A percentile compares a stretch with the other conserved stretches of the same genome.
Evolutionary conservation across 2,329 filamentous ascomycete genomes (phyloP).

Genomic region (Colletotrichum horii): DNA sequence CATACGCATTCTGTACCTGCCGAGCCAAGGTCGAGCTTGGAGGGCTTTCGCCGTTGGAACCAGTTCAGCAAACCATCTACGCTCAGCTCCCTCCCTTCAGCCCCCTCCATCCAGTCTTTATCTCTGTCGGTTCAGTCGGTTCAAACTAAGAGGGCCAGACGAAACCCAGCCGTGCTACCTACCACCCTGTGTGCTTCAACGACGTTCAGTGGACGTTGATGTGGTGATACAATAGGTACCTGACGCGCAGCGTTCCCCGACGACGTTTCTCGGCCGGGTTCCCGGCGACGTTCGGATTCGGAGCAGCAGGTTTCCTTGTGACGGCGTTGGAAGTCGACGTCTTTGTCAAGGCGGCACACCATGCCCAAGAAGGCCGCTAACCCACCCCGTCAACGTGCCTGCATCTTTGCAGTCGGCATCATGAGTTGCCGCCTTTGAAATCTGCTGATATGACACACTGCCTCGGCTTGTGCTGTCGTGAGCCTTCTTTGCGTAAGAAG

Average conservation of each 20-base stretch:
- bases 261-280: slow-evolving; percentile 1
- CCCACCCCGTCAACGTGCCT: not conserved
- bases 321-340: not conserved
- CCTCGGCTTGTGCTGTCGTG: not conserved
- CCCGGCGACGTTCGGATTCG: not conserved
- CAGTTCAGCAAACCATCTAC: not conserved
- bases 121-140: not conserved
- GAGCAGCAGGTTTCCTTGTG: not conserved
- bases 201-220: too few species aligned
- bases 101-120: not conserved
- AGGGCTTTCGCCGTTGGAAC: too few species aligned
- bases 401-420: not conserved
- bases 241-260: not conserved
- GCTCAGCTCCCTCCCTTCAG: not conserved
- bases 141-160: not conserved
- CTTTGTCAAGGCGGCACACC: not conserved
- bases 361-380: not conserved
- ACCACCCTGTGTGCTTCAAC: not conserved
- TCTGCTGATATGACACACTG: too few species aligned
- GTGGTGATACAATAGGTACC: not conserved
- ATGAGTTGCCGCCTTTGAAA: not conserved
- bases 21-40: too few species aligned
- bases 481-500: not conserved
- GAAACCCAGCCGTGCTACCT: not conserved
- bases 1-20: too few species aligned